Conservation (phyloP, 73 alveolate genomes). For the Symbiodinium natans region DNA sequence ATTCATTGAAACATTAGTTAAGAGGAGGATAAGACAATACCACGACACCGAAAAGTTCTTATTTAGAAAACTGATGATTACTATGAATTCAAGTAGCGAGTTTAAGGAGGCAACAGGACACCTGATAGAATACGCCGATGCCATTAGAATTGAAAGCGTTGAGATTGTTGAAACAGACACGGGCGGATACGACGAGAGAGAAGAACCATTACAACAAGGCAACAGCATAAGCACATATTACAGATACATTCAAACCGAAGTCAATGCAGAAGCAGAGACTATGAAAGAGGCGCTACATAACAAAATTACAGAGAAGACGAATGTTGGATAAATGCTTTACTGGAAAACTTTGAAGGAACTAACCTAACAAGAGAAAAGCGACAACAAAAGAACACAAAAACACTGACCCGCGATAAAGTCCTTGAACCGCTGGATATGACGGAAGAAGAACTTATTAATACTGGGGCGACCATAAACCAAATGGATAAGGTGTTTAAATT, state of each 20-base stretch:
- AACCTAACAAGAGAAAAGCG: slow-evolving; percentile 20
- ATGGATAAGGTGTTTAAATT: background rate
- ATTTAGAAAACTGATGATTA: background rate
- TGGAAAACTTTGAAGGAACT: slow-evolving; percentile 32
- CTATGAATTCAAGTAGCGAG: background rate
- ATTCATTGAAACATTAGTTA: slow-evolving; percentile 11
- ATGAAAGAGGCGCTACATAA: slow-evolving; percentile 20
- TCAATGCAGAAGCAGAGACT: background rate
- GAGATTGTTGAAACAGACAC: background rate
- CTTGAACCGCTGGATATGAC: background rate
- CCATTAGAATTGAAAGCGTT: background rate
- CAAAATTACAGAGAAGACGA: background rate
- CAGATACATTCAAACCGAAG: background rate
- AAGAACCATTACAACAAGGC: background rate
- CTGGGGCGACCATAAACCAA: slow-evolving; percentile 12
- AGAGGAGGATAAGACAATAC: background rate
- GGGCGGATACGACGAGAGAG: background rate
- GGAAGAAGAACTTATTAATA: background rate
- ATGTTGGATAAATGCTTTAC: no score
- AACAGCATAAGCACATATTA: background rate
- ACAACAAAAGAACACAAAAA: background rate
- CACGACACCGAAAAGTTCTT: background rate
- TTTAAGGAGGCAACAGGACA: background rate
- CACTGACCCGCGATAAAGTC: slow-evolving; percentile 13
- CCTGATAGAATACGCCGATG: slow-evolving; percentile 17